Base-by-base conservation (phyloP, 805 yeast species). In the Wickerhamomyces alni region DNA sequence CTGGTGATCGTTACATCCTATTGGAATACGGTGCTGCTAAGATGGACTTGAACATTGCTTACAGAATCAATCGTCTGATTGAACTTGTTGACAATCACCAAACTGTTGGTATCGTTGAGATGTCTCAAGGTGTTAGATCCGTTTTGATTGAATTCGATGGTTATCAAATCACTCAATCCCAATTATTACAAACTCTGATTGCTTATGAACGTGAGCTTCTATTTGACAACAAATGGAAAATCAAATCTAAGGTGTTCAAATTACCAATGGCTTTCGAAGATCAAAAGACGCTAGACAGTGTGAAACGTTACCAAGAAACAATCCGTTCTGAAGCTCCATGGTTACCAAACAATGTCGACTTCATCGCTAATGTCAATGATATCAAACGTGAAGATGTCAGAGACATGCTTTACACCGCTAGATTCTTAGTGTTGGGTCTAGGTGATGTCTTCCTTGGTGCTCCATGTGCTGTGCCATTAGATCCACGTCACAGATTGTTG, bases 391-490 rank as follows among this genome's bases (percentile, higher is more conserved):
- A 75, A 10, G 84, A 77, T 38, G 91, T 93, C 39, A 72, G 80
- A 45, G 86, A 87, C 51, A 80, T 91, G 82, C 63, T 93, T 57
- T 91, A 88, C 66, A 68, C 84, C 33, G 98, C 98, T 5, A 74
- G 89, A 57, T 93, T 83, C 71, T 69, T 93, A 66, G 98, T 93
- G 7, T 69, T 91, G 46, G 99, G 98, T 40, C 76, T 91, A 38
- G 99, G 98, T 58, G 99, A 93, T 63, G 98, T 93, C 21, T 91
- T 89, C 66, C 72, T 93, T 52, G 98, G 98, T 36, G 96, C 99
- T 4, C 99, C 99, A 22, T 89, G 97, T 70, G 98, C 98, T 2
- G 95, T 91, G 50, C 98, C 99, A 29, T 75, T 91, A 51, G 98
- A 93, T 61, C 99, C 99, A 42, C 80, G 97, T 55, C 97, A 89